Evolutionary conservation across 176 grass and related monocot genomes (phyloP).

Genomic region (Musa beccarii): DNA sequence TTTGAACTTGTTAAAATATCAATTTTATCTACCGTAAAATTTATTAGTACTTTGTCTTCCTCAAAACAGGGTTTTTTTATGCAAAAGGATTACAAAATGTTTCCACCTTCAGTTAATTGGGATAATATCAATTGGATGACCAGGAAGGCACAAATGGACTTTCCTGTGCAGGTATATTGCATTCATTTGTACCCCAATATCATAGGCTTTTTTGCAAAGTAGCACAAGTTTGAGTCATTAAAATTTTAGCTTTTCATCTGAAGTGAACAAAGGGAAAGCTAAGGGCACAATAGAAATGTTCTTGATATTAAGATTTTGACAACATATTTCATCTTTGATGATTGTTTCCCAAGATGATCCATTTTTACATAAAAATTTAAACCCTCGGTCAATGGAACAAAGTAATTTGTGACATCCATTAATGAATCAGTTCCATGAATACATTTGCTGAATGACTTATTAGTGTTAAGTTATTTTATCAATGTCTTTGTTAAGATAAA

Average conservation of each 20-base stretch:
- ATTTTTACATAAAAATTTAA: neutral
- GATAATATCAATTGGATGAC: slow-evolving; percentile 50
- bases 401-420: neutral
- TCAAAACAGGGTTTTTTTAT: slow-evolving; percentile 41
- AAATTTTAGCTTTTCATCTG: neutral
- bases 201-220: neutral
- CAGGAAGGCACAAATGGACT: slow-evolving; percentile 43
- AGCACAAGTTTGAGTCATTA: neutral
- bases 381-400: neutral
- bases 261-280: neutral
- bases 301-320: neutral
- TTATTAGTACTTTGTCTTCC: slow-evolving; percentile 1
- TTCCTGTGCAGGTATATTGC: slow-evolving; percentile 43
- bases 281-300: neutral
- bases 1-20: neutral
- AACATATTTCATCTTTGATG: neutral
- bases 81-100: slow-evolving; percentile 58
- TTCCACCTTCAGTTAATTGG: slow-evolving; percentile 44
- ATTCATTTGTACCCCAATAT: neutral
- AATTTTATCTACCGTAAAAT: neutral
- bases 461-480: neutral
- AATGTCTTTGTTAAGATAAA: neutral
- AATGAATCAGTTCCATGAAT: neutral
- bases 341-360: neutral
- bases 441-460: neutral